Evolutionary conservation across 768 basidiomycete species (phyloP).

Genomic region (Boletus subparvulus): DNA sequence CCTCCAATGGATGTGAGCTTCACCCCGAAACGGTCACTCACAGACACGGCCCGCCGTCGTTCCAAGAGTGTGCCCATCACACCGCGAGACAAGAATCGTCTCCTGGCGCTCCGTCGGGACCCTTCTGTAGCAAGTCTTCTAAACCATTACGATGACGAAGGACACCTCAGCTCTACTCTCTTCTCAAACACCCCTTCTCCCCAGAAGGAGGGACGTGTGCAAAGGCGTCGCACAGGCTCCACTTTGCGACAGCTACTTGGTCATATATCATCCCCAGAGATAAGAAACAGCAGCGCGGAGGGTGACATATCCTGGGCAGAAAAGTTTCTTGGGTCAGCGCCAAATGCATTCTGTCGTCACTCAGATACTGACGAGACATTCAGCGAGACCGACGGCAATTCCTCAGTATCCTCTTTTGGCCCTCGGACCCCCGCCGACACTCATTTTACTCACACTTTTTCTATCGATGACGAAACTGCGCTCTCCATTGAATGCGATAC

Average conservation of each 20-base stretch:
- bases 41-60: constrained; percentile 30
- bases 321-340: constrained; percentile 60
- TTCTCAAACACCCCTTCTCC: constrained; percentile 60
- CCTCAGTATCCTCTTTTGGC: constrained; percentile 49
- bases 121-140: constrained; percentile 77
- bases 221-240: constrained; percentile 62
- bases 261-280: constrained; percentile 37
- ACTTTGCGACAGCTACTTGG: constrained; percentile 75
- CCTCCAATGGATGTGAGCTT: constrained; percentile 35
- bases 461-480: constrained; percentile 36
- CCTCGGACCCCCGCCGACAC: constrained; percentile 50
- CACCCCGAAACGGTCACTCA: constrained; percentile 29
- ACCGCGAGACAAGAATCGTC: constrained; percentile 50
- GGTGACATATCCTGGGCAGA: constrained; percentile 88
- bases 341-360: not conserved
- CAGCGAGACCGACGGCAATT: constrained; percentile 47
- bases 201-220: constrained; percentile 43
- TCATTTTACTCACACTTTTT: constrained; percentile 41
- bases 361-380: constrained; percentile 9
- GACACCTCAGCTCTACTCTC: constrained; percentile 55
- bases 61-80: constrained; percentile 38
- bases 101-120: constrained; percentile 64
- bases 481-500: constrained; percentile 49
- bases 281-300: constrained; percentile 44
- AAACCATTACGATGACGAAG: constrained; percentile 71